Evolutionary conservation across 2,329 filamentous ascomycete genomes (phyloP), one percentile per base, ranked within the genome.

Genomic region (Colletotrichum zoysiae): DNA sequence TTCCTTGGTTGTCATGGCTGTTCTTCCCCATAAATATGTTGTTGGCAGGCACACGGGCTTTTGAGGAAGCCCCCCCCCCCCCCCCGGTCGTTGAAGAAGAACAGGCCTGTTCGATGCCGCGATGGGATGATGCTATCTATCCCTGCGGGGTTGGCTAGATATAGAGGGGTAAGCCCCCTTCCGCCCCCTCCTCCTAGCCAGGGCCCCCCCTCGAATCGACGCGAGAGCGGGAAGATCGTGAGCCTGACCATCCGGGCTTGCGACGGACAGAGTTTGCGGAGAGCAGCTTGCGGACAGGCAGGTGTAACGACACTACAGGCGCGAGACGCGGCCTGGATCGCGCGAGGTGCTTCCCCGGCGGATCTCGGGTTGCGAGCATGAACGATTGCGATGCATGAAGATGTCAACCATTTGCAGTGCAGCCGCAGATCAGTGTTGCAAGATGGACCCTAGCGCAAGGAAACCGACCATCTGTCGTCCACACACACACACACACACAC

Each of bases 261-360:
- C 65, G 48, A 70, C 46, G 55, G 70, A 65, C 70, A 72, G 33
- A 72, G 70, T 72, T 72, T 72, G 70, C 66, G 70, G 70, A 70
- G 65, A 55, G 65, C 59, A 65, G 69, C 46, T 69, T 68, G 65
- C 38, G 59, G 65, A 61, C 70, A 72, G 65, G 65, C 69, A 71
- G 69, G 67, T 11, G 44, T 46, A 46, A 65, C 59, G 33, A 60
- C 59, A 70, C 70, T 72, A 70, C 70, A 60, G 59, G 65, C 70
- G 59, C 65, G 59, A 61, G 40, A 51, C 65, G 48, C 70, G 70
- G 70, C 70, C 65, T 65, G 70, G 70, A 70, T 70, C 65, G 65
- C 38, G 40, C 55, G 66, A 70, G 51, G 70, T 72, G 70, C 70
- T 72, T 72, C 70, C 70, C 70, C 70, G 70, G 70, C 70, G 70